Conservation (phyloP, 2,329 filamentous ascomycete species). For the Ceratocystiopsis brevicomis region DNA sequence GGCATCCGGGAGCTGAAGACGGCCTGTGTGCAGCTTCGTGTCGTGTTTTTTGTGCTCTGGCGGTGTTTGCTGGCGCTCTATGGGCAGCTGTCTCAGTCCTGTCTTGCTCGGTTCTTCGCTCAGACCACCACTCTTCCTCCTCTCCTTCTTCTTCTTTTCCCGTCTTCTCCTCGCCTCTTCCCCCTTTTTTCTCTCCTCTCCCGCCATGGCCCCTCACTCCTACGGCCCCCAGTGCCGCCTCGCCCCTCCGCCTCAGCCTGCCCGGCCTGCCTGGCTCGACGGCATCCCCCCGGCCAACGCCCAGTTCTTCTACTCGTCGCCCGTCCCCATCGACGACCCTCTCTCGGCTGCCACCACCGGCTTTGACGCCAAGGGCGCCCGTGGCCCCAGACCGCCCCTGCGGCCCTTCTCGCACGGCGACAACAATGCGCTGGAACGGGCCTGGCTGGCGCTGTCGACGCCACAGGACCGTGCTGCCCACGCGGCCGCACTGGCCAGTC, state of each 20-base stretch:
- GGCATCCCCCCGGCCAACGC: slow-evolving; percentile 41
- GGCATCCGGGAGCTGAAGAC: too few relatives aligned
- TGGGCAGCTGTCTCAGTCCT: too few relatives aligned
- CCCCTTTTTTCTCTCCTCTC: background rate
- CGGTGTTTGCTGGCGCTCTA: too few relatives aligned
- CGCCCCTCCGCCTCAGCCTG: slow-evolving; percentile 24
- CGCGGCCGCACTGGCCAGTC: slow-evolving; percentile 16
- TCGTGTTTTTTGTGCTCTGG: too few relatives aligned
- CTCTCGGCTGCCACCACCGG: slow-evolving; percentile 39
- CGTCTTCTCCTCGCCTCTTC: too few relatives aligned
- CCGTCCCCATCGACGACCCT: slow-evolving; percentile 71
- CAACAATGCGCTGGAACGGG: slow-evolving; percentile 59
- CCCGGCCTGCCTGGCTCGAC: slow-evolving; percentile 19
- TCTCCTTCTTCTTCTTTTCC: background rate
- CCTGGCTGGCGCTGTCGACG: slow-evolving; percentile 47
- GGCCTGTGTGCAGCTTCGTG: too few relatives aligned
- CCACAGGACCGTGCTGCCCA: slow-evolving; percentile 30
- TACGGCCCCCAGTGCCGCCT: slow-evolving; percentile 41
- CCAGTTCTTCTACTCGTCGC: slow-evolving; percentile 74
- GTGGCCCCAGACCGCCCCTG: slow-evolving; percentile 35
- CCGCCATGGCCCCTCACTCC: slow-evolving; percentile 25
- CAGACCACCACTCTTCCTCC: too few relatives aligned
- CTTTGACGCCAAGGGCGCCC: background rate
- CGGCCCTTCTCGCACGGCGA: slow-evolving; percentile 65
- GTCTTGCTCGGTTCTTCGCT: too few relatives aligned